A percentile compares a stretch with the other conserved stretches of the same genome.
Conservation (phyloP, 495 filamentous ascomycete genomes). For the Aspergillus steynii region DNA sequence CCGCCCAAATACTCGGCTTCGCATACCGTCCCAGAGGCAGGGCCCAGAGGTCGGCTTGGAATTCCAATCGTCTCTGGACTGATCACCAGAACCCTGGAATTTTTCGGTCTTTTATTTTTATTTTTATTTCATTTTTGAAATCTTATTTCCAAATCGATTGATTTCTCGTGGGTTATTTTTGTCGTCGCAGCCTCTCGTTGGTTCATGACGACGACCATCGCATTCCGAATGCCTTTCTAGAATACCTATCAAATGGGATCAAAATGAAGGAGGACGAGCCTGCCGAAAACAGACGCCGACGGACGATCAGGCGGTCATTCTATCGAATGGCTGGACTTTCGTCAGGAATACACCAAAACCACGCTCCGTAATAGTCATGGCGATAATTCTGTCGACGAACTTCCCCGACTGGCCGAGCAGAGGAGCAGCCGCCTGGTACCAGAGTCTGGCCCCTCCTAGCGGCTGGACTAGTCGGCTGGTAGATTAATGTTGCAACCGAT, state of each 20-base stretch:
- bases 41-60: background rate
- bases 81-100: background rate
- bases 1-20: background rate
- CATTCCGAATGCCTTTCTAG: background rate
- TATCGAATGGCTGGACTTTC: no score
- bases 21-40: background rate
- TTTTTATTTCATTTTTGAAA: no score
- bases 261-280: background rate
- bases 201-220: background rate
- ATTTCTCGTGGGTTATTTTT: background rate
- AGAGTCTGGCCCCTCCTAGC: slow-evolving; percentile 17
- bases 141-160: background rate
- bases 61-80: background rate
- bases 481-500: background rate
- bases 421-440: slow-evolving; percentile 1
- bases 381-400: no score
- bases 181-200: background rate
- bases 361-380: no score
- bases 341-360: no score
- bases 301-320: background rate
- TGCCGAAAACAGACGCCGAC: background rate
- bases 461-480: slow-evolving; percentile 1
- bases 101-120: background rate
- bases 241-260: background rate
- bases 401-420: no score